These are phyloP conservation scores for Periconia sp. DNA, from an alignment of 2,329 filamentous ascomycete genomes.

Conservation along the genomic window DNA sequence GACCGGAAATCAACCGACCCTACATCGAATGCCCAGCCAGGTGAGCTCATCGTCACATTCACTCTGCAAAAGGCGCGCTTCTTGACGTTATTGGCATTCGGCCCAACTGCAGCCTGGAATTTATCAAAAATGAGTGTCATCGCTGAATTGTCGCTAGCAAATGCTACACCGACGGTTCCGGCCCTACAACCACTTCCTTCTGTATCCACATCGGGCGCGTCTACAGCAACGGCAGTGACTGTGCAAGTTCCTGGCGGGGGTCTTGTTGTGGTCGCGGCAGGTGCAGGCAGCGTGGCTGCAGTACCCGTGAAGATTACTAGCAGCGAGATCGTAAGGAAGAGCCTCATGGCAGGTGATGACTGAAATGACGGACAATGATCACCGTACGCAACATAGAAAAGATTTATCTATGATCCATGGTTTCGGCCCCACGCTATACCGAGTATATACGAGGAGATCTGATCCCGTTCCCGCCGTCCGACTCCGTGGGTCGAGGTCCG, in stretches of 20 bases:
- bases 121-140: constrained; percentile 33
- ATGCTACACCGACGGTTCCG: constrained; percentile 25
- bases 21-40: constrained; percentile 35
- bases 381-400: too few relatives aligned
- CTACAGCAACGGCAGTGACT: constrained; percentile 12
- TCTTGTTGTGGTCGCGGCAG: constrained; percentile 3
- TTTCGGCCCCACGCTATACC: too few relatives aligned
- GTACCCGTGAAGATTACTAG: neutral
- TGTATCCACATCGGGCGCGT: constrained; percentile 25
- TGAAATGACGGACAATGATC: too few relatives aligned
- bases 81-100: constrained; percentile 18
- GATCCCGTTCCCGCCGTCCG: too few relatives aligned
- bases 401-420: too few relatives aligned
- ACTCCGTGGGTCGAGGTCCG: too few relatives aligned
- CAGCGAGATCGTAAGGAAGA: neutral
- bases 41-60: constrained; percentile 26
- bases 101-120: constrained; percentile 32
- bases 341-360: too few relatives aligned
- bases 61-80: constrained; percentile 33
- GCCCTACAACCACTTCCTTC: constrained; percentile 30
- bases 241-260: constrained; percentile 21
- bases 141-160: constrained; percentile 27
- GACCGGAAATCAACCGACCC: constrained; percentile 29
- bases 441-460: too few relatives aligned
- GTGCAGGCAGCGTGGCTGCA: neutral